Base-by-base conservation (phyloP, 1,284 basidiomycete genomes). In the Malassezia globosa region DNA sequence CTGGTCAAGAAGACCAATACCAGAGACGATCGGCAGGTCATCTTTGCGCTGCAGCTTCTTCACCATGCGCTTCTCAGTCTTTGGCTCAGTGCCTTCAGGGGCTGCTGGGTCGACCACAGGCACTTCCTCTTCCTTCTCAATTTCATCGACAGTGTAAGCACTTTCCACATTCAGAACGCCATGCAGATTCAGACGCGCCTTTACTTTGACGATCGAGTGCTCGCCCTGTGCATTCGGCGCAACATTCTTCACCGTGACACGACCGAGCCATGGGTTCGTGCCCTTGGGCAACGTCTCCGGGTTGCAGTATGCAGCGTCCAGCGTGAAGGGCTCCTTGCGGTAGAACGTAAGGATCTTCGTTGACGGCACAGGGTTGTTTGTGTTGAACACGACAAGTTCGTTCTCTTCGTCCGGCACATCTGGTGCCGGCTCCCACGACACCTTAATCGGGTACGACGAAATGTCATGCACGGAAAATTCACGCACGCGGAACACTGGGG, bases 341-440 rank as follows among this genome's bases (percentile, higher is more conserved):
- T 70, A 70, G 61, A 70, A 70, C 27, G 67, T 70, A 37, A 70
- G 60, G 45, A 70, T 67, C 61, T 70, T 70, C 56, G 67, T 70
- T 22, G 67, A 70, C 27, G 67, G 67, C 46, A 69, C 64, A 24
- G 67, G 67, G 61, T 70, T 70, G 62, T 69, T 70, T 46, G 60
- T 61, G 53, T 61, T 55, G 64, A 70, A 70, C 41, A 69, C 66
- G 33, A 66, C 63, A 7, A 70, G 61, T 58, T 70, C 64, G 36
- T 63, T 70, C 54, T 70, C 67, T 54, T 70, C 67, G 46, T 70
- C 67, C 40, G 64, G 64, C 10, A 67, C 64, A 42, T 69, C 67
- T 40, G 65, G 56, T 23, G 66, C 59, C 51, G 64, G 64, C 52
- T 66, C 59, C 67, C 67, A 70, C 36, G 67, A 69, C 37, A 70